Evolutionary conservation across 176 grass and related monocot genomes (phyloP).

Genomic region (Eleusine coracana): DNA sequence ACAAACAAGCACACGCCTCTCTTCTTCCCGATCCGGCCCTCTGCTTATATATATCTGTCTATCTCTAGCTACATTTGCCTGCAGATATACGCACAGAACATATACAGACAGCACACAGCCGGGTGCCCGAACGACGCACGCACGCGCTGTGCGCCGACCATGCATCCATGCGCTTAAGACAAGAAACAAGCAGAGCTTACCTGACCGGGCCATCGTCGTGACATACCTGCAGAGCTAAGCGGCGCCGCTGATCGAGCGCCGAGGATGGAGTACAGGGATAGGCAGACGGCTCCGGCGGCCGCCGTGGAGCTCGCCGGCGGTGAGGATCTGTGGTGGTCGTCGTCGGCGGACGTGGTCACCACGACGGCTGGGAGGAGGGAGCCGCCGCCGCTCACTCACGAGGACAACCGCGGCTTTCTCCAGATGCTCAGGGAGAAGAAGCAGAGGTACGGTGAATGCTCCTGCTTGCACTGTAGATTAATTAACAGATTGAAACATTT

Average conservation of each 20-base stretch:
- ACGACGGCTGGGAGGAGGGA: background rate
- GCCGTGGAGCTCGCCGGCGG: background rate
- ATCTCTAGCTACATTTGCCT: background rate
- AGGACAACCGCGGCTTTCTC: conserved; percentile 78
- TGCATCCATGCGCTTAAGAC: no score
- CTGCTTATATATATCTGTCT: background rate
- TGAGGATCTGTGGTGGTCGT: background rate
- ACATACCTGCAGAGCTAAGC: background rate
- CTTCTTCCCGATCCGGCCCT: background rate
- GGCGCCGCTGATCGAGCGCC: background rate
- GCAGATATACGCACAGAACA: background rate
- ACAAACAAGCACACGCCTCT: background rate
- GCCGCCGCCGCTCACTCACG: conserved; percentile 65
- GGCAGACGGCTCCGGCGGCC: background rate
- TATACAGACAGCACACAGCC: background rate
- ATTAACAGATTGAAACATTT: background rate
- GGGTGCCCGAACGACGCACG: background rate
- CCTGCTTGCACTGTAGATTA: background rate
- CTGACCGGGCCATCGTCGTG: background rate
- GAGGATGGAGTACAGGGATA: conserved; percentile 19
- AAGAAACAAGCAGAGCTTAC: no score
- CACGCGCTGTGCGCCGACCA: background rate
- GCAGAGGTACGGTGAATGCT: conserved; percentile 39
- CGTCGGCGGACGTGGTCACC: background rate
- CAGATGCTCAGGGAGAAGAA: conserved; percentile 70